phyloP scores from a whole-genome alignment of 148 eudicot species.

The Amaranthus palmeri region DNA sequence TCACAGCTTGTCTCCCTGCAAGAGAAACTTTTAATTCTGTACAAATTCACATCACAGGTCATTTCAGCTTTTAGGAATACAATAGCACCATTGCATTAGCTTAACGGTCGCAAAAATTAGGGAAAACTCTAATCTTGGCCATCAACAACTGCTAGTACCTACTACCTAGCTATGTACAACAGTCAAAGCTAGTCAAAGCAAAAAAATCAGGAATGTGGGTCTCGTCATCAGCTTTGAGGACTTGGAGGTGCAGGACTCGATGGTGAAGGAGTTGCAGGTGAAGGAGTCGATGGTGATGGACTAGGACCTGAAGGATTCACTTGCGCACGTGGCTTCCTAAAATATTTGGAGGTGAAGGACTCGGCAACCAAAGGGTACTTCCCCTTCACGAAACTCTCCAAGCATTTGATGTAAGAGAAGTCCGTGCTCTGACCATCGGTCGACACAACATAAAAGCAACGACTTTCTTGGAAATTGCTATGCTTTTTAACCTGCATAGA shows the following conservation, averaged over 20 bases:
- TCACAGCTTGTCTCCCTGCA: background rate
- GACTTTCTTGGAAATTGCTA: constrained; percentile 56
- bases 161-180: background rate
- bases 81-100: background rate
- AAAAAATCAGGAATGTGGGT: background rate
- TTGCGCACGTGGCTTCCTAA: constrained; percentile 36
- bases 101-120: background rate
- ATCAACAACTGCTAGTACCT: background rate
- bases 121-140: background rate
- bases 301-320: constrained; percentile 19
- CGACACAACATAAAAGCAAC: constrained; percentile 74
- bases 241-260: background rate
- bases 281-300: background rate
- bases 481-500: constrained; percentile 64
- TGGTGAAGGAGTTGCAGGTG: background rate
- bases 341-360: constrained; percentile 54
- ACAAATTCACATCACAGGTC: background rate
- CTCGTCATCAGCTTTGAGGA: background rate
- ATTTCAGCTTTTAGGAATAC: background rate
- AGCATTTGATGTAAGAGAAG: constrained; percentile 75
- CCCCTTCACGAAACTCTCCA: constrained; percentile 53
- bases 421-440: constrained; percentile 66
- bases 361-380: constrained; percentile 70
- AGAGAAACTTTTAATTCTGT: constrained; percentile 5
- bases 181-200: background rate